These are phyloP conservation scores for Cicer pinnatifidum DNA, from an alignment of 306 rosid species.

Conservation along the genomic window DNA sequence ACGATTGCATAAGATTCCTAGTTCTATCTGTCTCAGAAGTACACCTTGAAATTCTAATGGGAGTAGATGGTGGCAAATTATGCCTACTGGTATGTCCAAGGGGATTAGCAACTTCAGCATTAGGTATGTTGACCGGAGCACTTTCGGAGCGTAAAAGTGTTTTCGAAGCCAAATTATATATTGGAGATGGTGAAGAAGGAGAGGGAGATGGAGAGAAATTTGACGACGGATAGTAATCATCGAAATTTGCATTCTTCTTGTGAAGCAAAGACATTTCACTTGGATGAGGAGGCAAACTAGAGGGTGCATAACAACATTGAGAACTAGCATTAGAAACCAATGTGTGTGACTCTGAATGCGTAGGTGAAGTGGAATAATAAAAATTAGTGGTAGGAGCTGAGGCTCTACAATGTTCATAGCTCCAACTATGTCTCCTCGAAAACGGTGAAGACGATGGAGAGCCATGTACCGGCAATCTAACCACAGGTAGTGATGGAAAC, in stretches of 20 bases:
- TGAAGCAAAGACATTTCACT: slow-evolving; percentile 58
- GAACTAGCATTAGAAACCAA: slow-evolving; percentile 53
- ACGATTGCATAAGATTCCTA: slow-evolving; percentile 50
- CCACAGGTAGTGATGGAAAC: slow-evolving; percentile 54
- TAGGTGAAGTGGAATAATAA: slow-evolving; percentile 74
- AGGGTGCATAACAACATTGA: slow-evolving; percentile 56
- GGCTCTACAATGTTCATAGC: slow-evolving; percentile 66
- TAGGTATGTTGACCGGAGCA: slow-evolving; percentile 69
- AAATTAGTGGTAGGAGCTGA: slow-evolving; percentile 55
- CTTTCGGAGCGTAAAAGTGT: slow-evolving; percentile 75
- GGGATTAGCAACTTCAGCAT: slow-evolving; percentile 50
- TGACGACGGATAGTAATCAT: slow-evolving; percentile 67
- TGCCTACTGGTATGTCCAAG: slow-evolving; percentile 53
- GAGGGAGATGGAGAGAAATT: slow-evolving; percentile 47
- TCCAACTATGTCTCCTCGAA: slow-evolving; percentile 75
- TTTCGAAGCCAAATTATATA: slow-evolving; percentile 59
- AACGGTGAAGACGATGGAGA: slow-evolving; percentile 39
- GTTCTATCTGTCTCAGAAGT: slow-evolving; percentile 54
- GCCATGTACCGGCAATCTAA: not conserved
- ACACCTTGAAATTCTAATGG: slow-evolving; percentile 48
- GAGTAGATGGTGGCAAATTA: slow-evolving; percentile 69
- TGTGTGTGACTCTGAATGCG: slow-evolving; percentile 64
- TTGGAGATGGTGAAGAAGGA: slow-evolving; percentile 60
- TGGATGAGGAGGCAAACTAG: slow-evolving; percentile 73
- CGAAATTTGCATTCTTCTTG: slow-evolving; percentile 60